These are phyloP conservation scores for Lactifluus piperatus DNA, from an alignment of 768 basidiomycete genomes.

Conservation along the genomic window DNA sequence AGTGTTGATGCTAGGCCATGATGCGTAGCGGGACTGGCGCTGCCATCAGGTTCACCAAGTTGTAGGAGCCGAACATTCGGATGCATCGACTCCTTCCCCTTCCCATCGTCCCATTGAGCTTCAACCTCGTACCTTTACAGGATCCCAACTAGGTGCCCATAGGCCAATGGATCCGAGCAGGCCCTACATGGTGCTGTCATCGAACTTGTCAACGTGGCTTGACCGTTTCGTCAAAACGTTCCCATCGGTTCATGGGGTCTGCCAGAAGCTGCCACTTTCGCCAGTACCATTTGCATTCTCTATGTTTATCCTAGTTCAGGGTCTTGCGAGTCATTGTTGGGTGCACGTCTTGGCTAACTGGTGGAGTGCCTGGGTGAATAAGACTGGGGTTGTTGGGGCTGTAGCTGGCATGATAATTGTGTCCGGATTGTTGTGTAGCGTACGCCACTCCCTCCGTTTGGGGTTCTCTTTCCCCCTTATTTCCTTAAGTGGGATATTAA, in stretches of 20 bases:
- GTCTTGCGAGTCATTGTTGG: slow-evolving; percentile 76
- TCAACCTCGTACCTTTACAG: neutral
- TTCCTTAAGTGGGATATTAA: neutral
- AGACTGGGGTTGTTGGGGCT: slow-evolving; percentile 30
- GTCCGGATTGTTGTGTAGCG: slow-evolving; percentile 67
- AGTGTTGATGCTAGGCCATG: too few relatives aligned
- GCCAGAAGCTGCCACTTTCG: slow-evolving; percentile 65
- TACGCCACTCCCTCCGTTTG: slow-evolving; percentile 25
- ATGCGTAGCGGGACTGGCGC: slow-evolving; percentile 37
- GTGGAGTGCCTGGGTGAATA: slow-evolving; percentile 40
- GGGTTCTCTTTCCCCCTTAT: neutral
- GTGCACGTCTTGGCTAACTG: slow-evolving; percentile 72
- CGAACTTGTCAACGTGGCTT: slow-evolving; percentile 20
- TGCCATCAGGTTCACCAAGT: neutral
- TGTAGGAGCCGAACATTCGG: neutral
- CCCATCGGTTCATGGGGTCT: slow-evolving; percentile 61
- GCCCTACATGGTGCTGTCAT: slow-evolving; percentile 3
- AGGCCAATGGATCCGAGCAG: neutral
- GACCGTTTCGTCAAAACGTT: slow-evolving; percentile 31
- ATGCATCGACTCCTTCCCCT: neutral
- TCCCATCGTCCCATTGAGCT: slow-evolving; percentile 7
- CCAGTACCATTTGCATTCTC: slow-evolving; percentile 89
- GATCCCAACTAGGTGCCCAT: neutral
- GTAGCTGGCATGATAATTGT: slow-evolving; percentile 52
- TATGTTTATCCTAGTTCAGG: slow-evolving; percentile 91